These are phyloP conservation scores for Agaricus subrufescens DNA, from an alignment of 768 basidiomycete species.

Conservation along the genomic window DNA sequence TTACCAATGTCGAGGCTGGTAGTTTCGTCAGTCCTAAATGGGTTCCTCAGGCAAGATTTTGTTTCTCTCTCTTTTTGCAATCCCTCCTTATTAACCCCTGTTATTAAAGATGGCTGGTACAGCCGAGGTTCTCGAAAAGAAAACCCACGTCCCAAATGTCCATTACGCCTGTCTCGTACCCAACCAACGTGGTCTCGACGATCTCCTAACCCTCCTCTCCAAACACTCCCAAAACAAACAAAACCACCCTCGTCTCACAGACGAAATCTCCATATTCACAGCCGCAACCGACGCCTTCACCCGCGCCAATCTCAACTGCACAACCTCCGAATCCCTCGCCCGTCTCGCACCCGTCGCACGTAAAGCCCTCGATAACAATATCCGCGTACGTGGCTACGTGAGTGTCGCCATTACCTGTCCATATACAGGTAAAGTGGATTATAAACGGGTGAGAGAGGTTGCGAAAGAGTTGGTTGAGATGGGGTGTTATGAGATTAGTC, in stretches of 20 bases:
- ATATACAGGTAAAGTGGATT: constrained; percentile 75
- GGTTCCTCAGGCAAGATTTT: constrained; percentile 73
- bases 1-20: constrained; percentile 72
- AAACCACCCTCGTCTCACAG: constrained; percentile 46
- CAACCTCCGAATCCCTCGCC: constrained; percentile 64
- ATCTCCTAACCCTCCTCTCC: constrained; percentile 55
- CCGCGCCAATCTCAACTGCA: constrained; percentile 79
- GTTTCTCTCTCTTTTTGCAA: not conserved
- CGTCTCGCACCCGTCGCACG: constrained; percentile 58
- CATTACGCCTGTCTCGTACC: constrained; percentile 81
- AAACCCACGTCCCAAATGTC: constrained; percentile 44
- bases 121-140: constrained; percentile 54
- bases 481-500: constrained; percentile 91
- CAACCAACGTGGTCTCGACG: constrained; percentile 72
- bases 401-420: constrained; percentile 84
- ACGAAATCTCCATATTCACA: constrained; percentile 88
- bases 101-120: constrained; percentile 82
- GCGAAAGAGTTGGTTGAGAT: constrained; percentile 71
- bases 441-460: constrained; percentile 59
- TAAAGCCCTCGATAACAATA: constrained; percentile 51
- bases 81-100: not conserved
- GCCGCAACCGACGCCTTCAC: constrained; percentile 86
- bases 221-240: constrained; percentile 34
- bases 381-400: constrained; percentile 81
- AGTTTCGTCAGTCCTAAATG: constrained; percentile 93